phyloP scores from a whole-genome alignment of 176 grass and related monocot genomes.

The Avena atlantica region DNA sequence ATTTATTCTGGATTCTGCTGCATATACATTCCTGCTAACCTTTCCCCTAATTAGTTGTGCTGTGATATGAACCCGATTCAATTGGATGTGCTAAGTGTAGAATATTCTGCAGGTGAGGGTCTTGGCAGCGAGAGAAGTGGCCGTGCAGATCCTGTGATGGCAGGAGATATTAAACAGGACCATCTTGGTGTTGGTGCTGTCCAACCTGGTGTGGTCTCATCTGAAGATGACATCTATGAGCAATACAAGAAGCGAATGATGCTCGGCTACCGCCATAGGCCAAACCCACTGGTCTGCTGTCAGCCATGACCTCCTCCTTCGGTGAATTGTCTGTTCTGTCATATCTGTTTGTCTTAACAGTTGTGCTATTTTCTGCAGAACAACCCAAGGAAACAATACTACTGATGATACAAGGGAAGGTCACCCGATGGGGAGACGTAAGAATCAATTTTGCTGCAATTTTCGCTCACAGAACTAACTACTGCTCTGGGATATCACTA shows the following conservation, averaged over 20 bases:
- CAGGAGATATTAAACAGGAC: constrained; percentile 89
- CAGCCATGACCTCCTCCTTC: background rate
- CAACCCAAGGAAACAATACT: constrained; percentile 90
- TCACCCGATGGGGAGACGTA: constrained; percentile 43
- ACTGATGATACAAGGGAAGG: constrained; percentile 60
- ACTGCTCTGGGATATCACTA: constrained; percentile 36
- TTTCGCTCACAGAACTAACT: constrained; percentile 49
- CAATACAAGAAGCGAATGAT: constrained; percentile 99
- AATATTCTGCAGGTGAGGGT: constrained; percentile 82
- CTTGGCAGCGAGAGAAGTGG: constrained; percentile 92
- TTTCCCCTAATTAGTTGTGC: background rate
- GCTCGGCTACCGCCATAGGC: constrained; percentile 93
- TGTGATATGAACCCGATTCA: background rate
- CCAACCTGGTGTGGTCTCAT: constrained; percentile 70
- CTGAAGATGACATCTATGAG: constrained; percentile 98
- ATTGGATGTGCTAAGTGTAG: background rate
- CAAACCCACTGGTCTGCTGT: constrained; percentile 79
- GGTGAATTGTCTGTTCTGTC: background rate
- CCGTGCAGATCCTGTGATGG: constrained; percentile 81
- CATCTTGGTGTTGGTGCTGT: constrained; percentile 92
- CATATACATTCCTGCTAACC: background rate
- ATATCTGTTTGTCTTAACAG: background rate
- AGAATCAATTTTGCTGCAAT: constrained; percentile 41
- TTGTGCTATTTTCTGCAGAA: constrained; percentile 55
- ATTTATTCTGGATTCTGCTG: background rate